Conservation (phyloP, 2,329 filamentous ascomycete genomes). For the Exophiala viscosa region DNA sequence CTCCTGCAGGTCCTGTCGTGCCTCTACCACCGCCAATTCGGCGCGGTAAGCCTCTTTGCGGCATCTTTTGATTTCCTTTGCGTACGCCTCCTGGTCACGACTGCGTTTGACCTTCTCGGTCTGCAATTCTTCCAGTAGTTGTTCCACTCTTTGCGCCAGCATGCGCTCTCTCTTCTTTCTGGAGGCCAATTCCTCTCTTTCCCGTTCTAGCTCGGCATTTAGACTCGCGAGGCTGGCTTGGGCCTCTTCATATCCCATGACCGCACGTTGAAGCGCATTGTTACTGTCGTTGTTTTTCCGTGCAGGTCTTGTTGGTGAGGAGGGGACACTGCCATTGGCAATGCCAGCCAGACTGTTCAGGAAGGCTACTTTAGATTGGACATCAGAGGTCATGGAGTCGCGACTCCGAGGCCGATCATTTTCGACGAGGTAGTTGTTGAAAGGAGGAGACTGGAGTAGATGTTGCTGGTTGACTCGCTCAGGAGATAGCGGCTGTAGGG, state of each 20-base stretch:
- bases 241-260: conserved; percentile 46
- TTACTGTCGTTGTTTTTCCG: conserved; percentile 31
- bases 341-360: conserved; percentile 39
- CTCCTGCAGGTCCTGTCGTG: conserved; percentile 50
- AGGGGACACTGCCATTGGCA: conserved; percentile 25
- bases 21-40: conserved; percentile 52
- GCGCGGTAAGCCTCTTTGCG: conserved; percentile 58
- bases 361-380: conserved; percentile 48
- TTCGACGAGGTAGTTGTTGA: conserved; percentile 30
- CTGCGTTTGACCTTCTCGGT: conserved; percentile 49
- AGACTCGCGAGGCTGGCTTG: conserved; percentile 36
- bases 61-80: conserved; percentile 55
- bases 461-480: conserved; percentile 49
- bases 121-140: conserved; percentile 50
- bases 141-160: conserved; percentile 44
- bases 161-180: conserved; percentile 43
- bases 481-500: conserved; percentile 45
- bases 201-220: conserved; percentile 39
- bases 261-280: conserved; percentile 43
- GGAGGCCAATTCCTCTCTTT: conserved; percentile 40
- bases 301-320: conserved; percentile 15
- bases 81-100: conserved; percentile 48
- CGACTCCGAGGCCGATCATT: conserved; percentile 30
- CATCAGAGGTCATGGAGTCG: conserved; percentile 40
- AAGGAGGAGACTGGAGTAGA: conserved; percentile 39